Percentiles rank a stretch among this genome's conserved stretches.
Evolutionary conservation across 805 yeast species (phyloP).

Genomic region (Barnettozyma vustinii): DNA sequence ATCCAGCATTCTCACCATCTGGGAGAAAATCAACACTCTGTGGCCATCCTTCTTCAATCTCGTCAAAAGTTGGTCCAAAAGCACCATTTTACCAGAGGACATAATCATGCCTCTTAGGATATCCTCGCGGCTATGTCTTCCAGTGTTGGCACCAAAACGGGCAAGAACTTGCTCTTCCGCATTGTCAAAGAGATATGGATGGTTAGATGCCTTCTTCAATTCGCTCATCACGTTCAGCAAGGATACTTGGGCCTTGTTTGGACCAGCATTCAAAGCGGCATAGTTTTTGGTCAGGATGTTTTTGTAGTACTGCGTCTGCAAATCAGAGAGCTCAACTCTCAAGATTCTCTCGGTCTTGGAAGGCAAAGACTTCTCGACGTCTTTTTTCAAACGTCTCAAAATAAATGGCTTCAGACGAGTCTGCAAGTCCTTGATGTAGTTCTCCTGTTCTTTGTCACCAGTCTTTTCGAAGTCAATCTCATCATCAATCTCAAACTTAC

Average conservation of each 20-base stretch:
- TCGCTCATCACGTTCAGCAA: conserved; percentile 91
- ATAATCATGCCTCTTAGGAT: conserved; percentile 85
- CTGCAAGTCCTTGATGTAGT: conserved; percentile 81
- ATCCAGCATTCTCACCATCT: conserved; percentile 96
- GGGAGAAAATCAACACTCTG: conserved; percentile 89
- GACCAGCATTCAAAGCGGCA: conserved; percentile 70
- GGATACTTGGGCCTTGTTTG: conserved; percentile 72
- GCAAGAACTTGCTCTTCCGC: conserved; percentile 81
- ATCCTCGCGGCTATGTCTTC: conserved; percentile 60
- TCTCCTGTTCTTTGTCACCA: conserved; percentile 72
- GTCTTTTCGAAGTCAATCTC: conserved; percentile 94
- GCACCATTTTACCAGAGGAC: conserved; percentile 98
- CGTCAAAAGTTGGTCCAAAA: conserved; percentile 81
- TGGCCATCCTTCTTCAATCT: conserved; percentile 91
- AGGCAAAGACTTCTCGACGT: conserved; percentile 94
- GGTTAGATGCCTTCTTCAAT: conserved; percentile 93
- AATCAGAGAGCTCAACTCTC: conserved; percentile 90
- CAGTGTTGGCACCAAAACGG: conserved; percentile 49
- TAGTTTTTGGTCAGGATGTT: conserved; percentile 91
- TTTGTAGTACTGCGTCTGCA: conserved; percentile 92
- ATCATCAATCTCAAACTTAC: conserved; percentile 81
- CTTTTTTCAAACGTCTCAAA: conserved; percentile 88
- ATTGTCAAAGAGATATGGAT: conserved; percentile 90
- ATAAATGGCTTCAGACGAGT: conserved; percentile 85
- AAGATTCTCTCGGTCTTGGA: conserved; percentile 93